phyloP scores from a whole-genome alignment of 2,329 filamentous ascomycete species.

The Neocucurbitaria cava region DNA sequence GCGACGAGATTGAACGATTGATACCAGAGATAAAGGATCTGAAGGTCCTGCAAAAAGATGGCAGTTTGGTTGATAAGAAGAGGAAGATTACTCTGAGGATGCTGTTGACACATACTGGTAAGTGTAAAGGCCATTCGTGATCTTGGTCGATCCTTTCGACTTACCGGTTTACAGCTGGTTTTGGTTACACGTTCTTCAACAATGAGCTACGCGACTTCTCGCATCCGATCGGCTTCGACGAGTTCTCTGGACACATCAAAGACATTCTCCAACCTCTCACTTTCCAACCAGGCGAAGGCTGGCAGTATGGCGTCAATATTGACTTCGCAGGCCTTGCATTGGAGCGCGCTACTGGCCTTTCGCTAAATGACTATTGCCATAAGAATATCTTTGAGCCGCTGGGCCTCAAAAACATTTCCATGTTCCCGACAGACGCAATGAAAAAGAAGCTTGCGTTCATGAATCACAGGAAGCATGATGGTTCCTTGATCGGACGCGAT shows the following conservation, averaged over 20 bases:
- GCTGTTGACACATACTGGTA: conserved; percentile 55
- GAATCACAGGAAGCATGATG: conserved; percentile 59
- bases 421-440: conserved; percentile 65
- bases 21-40: conserved; percentile 47
- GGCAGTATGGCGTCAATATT: conserved; percentile 60
- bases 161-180: conserved; percentile 41
- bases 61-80: conserved; percentile 48
- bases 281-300: conserved; percentile 67
- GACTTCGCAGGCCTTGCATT: conserved; percentile 57
- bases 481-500: conserved; percentile 50
- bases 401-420: conserved; percentile 57
- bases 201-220: conserved; percentile 52
- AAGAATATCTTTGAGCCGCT: conserved; percentile 55
- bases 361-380: conserved; percentile 54
- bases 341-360: conserved; percentile 52
- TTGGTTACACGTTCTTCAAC: conserved; percentile 59
- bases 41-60: conserved; percentile 43
- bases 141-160: not conserved
- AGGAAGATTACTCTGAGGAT: conserved; percentile 58
- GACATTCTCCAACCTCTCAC: conserved; percentile 63
- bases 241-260: conserved; percentile 62
- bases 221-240: conserved; percentile 62
- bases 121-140: not conserved
- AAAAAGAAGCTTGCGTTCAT: conserved; percentile 62
- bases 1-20: conserved; percentile 31